These are phyloP conservation scores for Lepidium aucheri DNA, from an alignment of 345 rosid genomes.

Conservation along the genomic window DNA sequence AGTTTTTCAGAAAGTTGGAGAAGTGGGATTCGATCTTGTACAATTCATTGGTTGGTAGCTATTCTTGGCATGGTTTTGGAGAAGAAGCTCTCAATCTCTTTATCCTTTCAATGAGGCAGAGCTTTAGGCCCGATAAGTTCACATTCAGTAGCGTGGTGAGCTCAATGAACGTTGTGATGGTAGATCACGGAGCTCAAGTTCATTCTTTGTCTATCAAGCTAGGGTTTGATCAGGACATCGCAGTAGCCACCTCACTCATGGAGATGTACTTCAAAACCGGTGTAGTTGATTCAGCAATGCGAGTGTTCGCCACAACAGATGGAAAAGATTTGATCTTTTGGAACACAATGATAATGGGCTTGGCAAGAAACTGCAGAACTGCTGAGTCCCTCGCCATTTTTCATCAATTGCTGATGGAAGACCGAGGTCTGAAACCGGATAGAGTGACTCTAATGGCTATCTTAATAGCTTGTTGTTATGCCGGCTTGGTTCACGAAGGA, in stretches of 20 bases:
- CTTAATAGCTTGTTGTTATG: slow-evolving; percentile 57
- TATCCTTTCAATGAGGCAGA: slow-evolving; percentile 34
- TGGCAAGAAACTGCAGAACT: slow-evolving; percentile 40
- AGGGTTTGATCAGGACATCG: slow-evolving; percentile 41
- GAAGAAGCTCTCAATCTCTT: slow-evolving; percentile 44
- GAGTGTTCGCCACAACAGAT: slow-evolving; percentile 35
- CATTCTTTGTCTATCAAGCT: slow-evolving; percentile 57
- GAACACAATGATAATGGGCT: slow-evolving; percentile 60
- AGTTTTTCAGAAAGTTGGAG: slow-evolving; percentile 38
- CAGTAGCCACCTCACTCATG: slow-evolving; percentile 55
- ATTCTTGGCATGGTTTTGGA: slow-evolving; percentile 41
- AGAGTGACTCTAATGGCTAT: slow-evolving; percentile 46
- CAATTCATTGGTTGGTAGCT: slow-evolving; percentile 58
- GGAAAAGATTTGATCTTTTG: slow-evolving; percentile 54
- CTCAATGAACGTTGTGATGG: slow-evolving; percentile 31
- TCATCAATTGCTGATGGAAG: slow-evolving; percentile 25
- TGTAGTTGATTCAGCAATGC: slow-evolving; percentile 35
- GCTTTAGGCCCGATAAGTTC: slow-evolving; percentile 46
- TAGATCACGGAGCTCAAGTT: slow-evolving; percentile 48
- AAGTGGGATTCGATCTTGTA: slow-evolving; percentile 45
- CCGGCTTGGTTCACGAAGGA: slow-evolving; percentile 43
- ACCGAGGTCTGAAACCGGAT: slow-evolving; percentile 42
- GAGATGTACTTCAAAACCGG: slow-evolving; percentile 59
- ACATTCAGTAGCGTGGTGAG: slow-evolving; percentile 49
- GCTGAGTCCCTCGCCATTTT: slow-evolving; percentile 39